Base-by-base conservation (phyloP, 225 moss, liverwort and hornwort species). In the Straminergon stramineum region DNA sequence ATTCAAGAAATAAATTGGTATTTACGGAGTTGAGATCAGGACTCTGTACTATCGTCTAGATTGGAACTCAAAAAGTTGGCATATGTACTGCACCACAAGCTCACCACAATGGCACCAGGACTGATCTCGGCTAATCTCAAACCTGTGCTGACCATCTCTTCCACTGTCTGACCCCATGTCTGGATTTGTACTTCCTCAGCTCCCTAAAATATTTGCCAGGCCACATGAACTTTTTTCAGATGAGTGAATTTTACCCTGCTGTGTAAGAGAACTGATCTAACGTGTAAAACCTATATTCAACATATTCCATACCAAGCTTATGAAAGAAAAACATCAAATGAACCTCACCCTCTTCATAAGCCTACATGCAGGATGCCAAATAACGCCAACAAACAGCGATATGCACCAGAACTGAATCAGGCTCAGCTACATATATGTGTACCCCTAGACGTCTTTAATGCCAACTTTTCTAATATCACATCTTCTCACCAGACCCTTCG, bases 121-220 rank as follows among this genome's bases (percentile, higher is more conserved):
- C 81, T 87, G 80, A 94, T 92, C 45, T 90, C 88, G 74, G 95
- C 90, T 66, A 95, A 82, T 87, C 88, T 87, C n/a, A 85, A 90
- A 75, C 95, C 95, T 51, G 89, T 94, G 48, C 41, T 69, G 80
- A 91, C 85, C 93, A 95, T 90, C 76, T 90, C 92, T 66, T 86
- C 84, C 60, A 89, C 91, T 41, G 90, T 88, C 63, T 82, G 84
- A 55, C 95, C 94, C 95, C 95, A 95, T 68, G 95, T 95, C 84
- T 95, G 94, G 18, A 95, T 76, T 80, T 95, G 94, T 35, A 94
- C 93, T 87, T 95, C 95, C 88, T 91, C 86, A 20, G 92, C 95
- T 89, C 94, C 95, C 95, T 95, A 85, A 53, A 81, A 26, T 75
- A 83, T 62, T 74, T 62, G 27, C 84, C 87, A 91, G 32, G 67